Evolutionary conservation across 2,329 filamentous ascomycete genomes (phyloP), one percentile per base, ranked within the genome.

Genomic region (Stachybotrys chlorohalonatus): DNA sequence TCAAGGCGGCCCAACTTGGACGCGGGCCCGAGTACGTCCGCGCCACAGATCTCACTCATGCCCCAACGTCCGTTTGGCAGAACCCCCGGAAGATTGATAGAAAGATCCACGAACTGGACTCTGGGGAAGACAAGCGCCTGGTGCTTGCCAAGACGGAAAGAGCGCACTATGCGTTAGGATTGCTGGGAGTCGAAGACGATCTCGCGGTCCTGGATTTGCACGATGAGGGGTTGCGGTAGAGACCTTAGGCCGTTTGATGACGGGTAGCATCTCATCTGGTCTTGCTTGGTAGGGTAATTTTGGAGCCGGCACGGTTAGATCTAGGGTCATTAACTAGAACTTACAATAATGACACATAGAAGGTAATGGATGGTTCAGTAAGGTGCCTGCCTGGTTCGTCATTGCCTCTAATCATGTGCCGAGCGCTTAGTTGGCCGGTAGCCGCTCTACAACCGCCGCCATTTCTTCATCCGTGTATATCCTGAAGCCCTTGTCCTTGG

Each of bases 401-500:
- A 52, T 52, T 30, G 36, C 55, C 48, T 30, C 53, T 63, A 42
- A 42, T 42, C 36, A 42, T 42, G 36, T 42, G 36, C 24, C 24
- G 24, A 24, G 36, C 13, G 36, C 36, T 32, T 74, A 86, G 72
- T 86, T 86, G 55, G 83, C 80, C 31, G 83, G 84, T 70, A 95
- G 82, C 70, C 92, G 85, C 70, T 88, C 87, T 57, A 99, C 94
- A 57, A 96, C 91, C 49, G 84, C 81, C 57, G 89, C 89, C 94
- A 99, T 99, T 78, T 97, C 93, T 68, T 93, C 90, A 66, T 99
- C 94, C 56, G 86, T 88, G 80, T 99, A 99, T 84, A 99, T 96
- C 77, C 90, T 87, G 82, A 99, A 99, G 55, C 94, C 94, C 75
- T 89, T 93, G 62, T 96, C 93, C 80, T 92, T 95, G 59, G 94